A percentile compares a stretch with the other conserved stretches of the same genome.
Evolutionary conservation across 2,329 filamentous ascomycete genomes (phyloP).

Genomic region (Claviceps spartinae): DNA sequence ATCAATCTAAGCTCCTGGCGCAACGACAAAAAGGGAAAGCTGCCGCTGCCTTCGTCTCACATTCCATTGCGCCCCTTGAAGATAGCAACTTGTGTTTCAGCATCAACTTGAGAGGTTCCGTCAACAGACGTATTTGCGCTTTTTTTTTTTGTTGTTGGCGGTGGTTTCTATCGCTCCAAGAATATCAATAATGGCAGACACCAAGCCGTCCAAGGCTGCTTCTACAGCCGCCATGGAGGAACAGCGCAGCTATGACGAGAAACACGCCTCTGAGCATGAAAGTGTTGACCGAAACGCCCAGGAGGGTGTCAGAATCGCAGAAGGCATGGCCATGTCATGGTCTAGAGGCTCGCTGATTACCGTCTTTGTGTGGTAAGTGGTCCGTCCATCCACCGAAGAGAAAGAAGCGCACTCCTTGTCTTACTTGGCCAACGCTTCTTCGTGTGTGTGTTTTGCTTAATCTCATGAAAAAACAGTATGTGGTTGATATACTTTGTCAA

Average conservation of each 20-base stretch:
- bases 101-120: not conserved
- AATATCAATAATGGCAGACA: not conserved
- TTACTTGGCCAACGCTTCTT: too few species aligned
- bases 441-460: not conserved
- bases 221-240: not conserved
- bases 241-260: not conserved
- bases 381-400: not conserved
- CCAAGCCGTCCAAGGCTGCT: not conserved
- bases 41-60: not conserved
- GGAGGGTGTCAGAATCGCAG: conserved; percentile 1
- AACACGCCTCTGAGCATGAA: not conserved
- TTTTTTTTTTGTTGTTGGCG: not conserved
- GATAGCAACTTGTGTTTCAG: too few species aligned
- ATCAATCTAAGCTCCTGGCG: conserved; percentile 1
- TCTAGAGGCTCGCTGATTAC: conserved; percentile 1
- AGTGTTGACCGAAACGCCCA: not conserved
- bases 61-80: not conserved
- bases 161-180: not conserved
- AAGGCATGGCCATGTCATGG: conserved; percentile 3
- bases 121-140: not conserved
- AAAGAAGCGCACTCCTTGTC: too few species aligned
- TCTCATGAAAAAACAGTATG: not conserved
- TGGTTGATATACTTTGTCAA: conserved; percentile 5
- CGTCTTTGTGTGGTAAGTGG: conserved; percentile 3
- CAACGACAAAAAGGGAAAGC: not conserved